phyloP scores from a whole-genome alignment of 2,329 filamentous ascomycete species.

The Aureobasidium sp. region DNA sequence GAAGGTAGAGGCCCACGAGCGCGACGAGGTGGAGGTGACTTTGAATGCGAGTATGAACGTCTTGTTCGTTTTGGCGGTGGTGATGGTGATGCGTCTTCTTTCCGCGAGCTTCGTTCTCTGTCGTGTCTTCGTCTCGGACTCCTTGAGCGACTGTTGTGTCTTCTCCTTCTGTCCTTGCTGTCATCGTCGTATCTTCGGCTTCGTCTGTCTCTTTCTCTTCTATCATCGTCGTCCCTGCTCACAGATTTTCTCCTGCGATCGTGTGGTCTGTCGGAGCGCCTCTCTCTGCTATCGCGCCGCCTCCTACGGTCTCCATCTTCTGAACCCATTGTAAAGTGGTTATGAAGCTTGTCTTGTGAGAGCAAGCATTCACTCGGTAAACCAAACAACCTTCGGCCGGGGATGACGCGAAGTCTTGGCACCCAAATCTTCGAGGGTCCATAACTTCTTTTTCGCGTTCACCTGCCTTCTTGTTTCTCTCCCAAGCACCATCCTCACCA shows the following conservation, averaged over 20 bases:
- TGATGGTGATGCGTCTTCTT: background rate
- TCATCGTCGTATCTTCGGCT: background rate
- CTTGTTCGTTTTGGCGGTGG: slow-evolving; percentile 3
- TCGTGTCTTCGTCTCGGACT: slow-evolving; percentile 3
- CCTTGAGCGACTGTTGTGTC: slow-evolving; percentile 2
- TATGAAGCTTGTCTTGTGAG: background rate
- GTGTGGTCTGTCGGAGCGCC: background rate
- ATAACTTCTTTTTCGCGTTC: slow-evolving; percentile 18
- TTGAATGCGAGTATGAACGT: slow-evolving; percentile 21
- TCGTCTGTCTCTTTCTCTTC: slow-evolving; percentile 4
- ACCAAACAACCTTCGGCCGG: background rate
- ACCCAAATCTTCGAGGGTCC: slow-evolving; percentile 12
- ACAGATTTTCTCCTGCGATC: slow-evolving; percentile 2
- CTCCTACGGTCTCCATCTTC: background rate
- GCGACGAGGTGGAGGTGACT: slow-evolving; percentile 34
- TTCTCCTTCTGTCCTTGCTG: slow-evolving; percentile 1
- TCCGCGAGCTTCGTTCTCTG: slow-evolving; percentile 6
- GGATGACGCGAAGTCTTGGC: slow-evolving; percentile 5
- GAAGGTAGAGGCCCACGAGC: slow-evolving; percentile 36
- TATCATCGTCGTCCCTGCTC: background rate
- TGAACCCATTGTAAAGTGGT: background rate
- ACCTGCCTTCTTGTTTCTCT: slow-evolving; percentile 29
- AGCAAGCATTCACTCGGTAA: background rate
- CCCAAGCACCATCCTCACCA: slow-evolving; percentile 73
- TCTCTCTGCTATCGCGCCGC: background rate